Evolutionary conservation across 805 yeast genomes (phyloP).

Genomic region (Metschnikowia amazonensis): DNA sequence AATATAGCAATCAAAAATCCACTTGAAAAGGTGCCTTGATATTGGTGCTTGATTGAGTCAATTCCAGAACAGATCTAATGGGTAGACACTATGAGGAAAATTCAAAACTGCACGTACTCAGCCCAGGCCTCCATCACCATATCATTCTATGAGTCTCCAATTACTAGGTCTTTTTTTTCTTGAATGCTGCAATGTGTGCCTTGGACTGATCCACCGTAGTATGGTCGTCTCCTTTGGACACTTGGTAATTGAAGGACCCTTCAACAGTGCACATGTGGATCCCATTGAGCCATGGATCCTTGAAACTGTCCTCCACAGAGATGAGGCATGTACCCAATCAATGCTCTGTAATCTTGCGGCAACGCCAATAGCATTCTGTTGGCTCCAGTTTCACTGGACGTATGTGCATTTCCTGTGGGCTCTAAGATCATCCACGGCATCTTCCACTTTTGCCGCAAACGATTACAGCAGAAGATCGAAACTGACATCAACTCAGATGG

Average conservation of each 20-base stretch:
- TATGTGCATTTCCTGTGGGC: slow-evolving; percentile 42
- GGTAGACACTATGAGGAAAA: no score
- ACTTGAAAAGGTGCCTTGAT: no score
- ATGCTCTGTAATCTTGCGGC: slow-evolving; percentile 63
- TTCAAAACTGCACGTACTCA: no score
- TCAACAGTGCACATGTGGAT: slow-evolving; percentile 68
- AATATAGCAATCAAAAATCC: no score
- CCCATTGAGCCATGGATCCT: slow-evolving; percentile 63
- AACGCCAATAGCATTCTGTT: slow-evolving; percentile 66
- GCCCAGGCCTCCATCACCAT: no score
- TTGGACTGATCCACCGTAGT: slow-evolving; percentile 89
- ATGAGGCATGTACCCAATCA: slow-evolving; percentile 72
- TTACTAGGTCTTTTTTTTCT: slow-evolving; percentile 53
- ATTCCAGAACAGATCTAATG: no score
- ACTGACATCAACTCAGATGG: no score
- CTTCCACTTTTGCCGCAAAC: no score
- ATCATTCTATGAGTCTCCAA: neutral
- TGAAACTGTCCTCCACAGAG: slow-evolving; percentile 72
- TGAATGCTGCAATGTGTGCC: slow-evolving; percentile 91
- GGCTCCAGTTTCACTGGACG: slow-evolving; percentile 66
- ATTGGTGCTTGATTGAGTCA: no score
- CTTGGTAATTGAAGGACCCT: slow-evolving; percentile 35
- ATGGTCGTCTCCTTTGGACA: slow-evolving; percentile 54
- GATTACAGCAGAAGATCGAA: no score
- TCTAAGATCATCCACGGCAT: slow-evolving; percentile 19